Base-by-base conservation (phyloP, 108 stramenopile species). In the Stephanodiscus triporus region DNA sequence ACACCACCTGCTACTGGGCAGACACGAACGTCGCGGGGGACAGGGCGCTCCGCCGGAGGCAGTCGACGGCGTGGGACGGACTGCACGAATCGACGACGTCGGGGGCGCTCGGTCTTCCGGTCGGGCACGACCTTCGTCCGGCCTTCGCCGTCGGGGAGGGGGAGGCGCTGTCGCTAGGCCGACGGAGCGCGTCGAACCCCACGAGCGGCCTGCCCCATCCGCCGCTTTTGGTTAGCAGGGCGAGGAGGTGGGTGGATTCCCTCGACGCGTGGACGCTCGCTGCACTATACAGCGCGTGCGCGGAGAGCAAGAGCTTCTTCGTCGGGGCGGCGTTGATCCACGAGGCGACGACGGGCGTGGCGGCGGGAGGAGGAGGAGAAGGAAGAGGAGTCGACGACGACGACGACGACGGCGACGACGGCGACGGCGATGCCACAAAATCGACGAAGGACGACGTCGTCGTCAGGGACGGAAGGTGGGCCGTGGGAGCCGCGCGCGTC, bases 221-320 rank as follows among this genome's bases (percentile, higher is more conserved):
- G 0, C 80, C 82, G 16, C 70, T 78, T 38, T 63, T 96, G 72
- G 66, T 87, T 5, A 70, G 85, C 9, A 68, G 70, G 30, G 91
- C 92, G 10, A 26, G 62, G 30, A 66, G 75, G 16, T 86, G 87
- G 63, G 80, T 93, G 22, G 57, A 77, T 60, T 72, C 81, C 10
- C 64, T 97, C 47, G 94, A 96, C 87, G 91, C 89, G 16, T 97
- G 91, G 94, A 84, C 88, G 50, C 83, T 99, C 59, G 82, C 92
- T 9, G 84, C 92, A 0, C 65, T 97, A 63, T 88, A 95, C 66
- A 75, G 82, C 63, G 84, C 88, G 3, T 79, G 88, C 45, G 75
- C 86, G 34, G 96, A 99, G 79, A 88, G 96, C 53, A 99, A 99
- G 81, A 90, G 88, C 64, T 88, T 97, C 61, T 83, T 96, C 53